Conservation (phyloP, 768 basidiomycete species). For the Auricularia auricula-judae region DNA sequence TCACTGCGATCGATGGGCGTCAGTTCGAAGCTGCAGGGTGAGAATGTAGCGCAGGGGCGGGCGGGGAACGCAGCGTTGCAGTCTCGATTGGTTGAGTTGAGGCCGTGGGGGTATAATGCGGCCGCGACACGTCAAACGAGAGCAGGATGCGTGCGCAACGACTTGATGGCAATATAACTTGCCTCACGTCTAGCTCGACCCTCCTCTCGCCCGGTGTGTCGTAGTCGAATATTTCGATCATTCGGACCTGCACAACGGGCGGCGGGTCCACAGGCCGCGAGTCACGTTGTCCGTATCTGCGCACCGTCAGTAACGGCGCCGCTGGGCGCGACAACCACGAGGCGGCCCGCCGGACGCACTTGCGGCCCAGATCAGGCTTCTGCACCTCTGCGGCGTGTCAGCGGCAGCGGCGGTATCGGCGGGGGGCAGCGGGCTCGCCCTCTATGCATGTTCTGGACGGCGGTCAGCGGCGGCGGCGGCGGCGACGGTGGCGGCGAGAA, state of each 20-base stretch:
- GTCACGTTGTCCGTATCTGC: slow-evolving; percentile 35
- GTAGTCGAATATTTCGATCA: slow-evolving; percentile 35
- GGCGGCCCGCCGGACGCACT: slow-evolving; percentile 27
- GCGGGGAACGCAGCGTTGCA: background rate
- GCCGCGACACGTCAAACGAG: background rate
- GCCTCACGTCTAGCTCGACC: background rate
- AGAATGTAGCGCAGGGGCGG: background rate
- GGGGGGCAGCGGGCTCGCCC: background rate
- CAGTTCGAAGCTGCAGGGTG: slow-evolving; percentile 3
- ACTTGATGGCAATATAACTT: background rate
- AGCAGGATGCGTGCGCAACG: background rate
- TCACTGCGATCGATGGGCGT: slow-evolving; percentile 30
- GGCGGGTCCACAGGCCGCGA: slow-evolving; percentile 57
- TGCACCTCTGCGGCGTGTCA: slow-evolving; percentile 38
- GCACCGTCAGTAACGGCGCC: background rate
- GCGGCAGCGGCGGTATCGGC: background rate
- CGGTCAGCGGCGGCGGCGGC: background rate
- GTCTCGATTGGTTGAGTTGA: background rate
- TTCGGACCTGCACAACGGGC: slow-evolving; percentile 42
- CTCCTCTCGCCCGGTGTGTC: slow-evolving; percentile 18
- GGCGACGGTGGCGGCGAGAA: background rate
- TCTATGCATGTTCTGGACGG: slow-evolving; percentile 4
- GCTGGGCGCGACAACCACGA: slow-evolving; percentile 7
- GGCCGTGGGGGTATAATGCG: background rate
- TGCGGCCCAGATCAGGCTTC: slow-evolving; percentile 57